These are phyloP conservation scores for Ligustrum vulgare DNA, from an alignment of 257 asterid species.

Conservation along the genomic window DNA sequence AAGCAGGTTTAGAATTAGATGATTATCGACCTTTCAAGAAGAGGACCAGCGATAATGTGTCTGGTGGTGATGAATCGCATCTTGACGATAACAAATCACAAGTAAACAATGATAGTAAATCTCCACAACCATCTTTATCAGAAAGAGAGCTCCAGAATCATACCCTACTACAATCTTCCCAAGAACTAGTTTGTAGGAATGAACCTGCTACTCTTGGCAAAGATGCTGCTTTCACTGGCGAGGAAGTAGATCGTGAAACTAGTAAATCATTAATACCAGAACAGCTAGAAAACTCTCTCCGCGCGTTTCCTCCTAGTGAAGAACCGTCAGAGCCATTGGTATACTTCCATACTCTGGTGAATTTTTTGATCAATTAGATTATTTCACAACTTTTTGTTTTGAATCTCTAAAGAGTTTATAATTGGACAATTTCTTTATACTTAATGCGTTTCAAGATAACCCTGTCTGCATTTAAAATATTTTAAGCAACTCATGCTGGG, in stretches of 20 bases:
- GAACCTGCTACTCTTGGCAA: slow-evolving; percentile 23
- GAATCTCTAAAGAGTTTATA: background rate
- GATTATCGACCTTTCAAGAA: slow-evolving; percentile 47
- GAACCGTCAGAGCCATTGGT: slow-evolving; percentile 41
- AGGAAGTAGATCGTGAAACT: slow-evolving; percentile 31
- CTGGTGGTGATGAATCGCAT: slow-evolving; percentile 28
- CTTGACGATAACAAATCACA: slow-evolving; percentile 28
- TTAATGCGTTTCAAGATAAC: background rate
- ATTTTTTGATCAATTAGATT: background rate
- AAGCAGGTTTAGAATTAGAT: slow-evolving; percentile 58
- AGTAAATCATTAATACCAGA: slow-evolving; percentile 29
- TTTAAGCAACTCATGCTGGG: slow-evolving; percentile 11
- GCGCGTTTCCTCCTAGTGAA: slow-evolving; percentile 25
- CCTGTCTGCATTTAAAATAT: slow-evolving; percentile 1
- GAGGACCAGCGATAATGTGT: slow-evolving; percentile 34
- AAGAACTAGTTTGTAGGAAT: slow-evolving; percentile 20
- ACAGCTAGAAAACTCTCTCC: slow-evolving; percentile 21
- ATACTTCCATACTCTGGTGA: background rate
- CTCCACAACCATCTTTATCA: slow-evolving; percentile 27
- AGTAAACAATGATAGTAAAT: slow-evolving; percentile 6
- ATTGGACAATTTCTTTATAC: background rate
- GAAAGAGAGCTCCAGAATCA: slow-evolving; percentile 23
- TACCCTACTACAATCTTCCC: slow-evolving; percentile 24
- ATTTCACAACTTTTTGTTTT: background rate
- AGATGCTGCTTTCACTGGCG: slow-evolving; percentile 26